Percentiles rank a stretch among this genome's conserved stretches.
Evolutionary conservation across 1,139 yeast genomes (phyloP).

Genomic region (Tardiomyces digboiensis): DNA sequence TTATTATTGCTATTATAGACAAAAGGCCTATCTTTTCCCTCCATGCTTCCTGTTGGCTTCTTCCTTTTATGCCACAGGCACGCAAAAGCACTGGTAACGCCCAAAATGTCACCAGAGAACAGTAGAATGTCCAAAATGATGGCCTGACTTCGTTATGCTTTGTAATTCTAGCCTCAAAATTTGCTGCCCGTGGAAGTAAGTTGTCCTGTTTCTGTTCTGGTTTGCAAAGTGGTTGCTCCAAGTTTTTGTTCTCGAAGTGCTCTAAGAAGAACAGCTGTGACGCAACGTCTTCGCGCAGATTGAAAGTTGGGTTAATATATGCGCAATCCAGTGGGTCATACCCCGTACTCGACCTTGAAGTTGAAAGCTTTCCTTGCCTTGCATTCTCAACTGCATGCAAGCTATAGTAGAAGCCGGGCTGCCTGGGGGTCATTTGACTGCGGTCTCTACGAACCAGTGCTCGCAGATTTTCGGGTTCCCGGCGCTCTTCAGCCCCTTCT

Average conservation of each 20-base stretch:
- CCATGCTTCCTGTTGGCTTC: slow-evolving; percentile 83
- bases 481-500: no score
- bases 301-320: not conserved
- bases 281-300: not conserved
- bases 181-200: no score
- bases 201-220: no score
- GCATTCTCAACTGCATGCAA: slow-evolving; percentile 51
- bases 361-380: slow-evolving; percentile 45
- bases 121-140: slow-evolving; percentile 68
- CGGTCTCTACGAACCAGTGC: slow-evolving; percentile 67
- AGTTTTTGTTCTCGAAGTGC: not conserved
- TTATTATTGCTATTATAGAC: slow-evolving; percentile 56
- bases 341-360: slow-evolving; percentile 36
- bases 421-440: slow-evolving; percentile 44
- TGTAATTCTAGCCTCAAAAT: no score
- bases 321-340: slow-evolving; percentile 1
- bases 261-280: not conserved
- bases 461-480: no score
- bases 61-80: slow-evolving; percentile 54
- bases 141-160: no score
- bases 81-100: slow-evolving; percentile 79
- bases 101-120: slow-evolving; percentile 70
- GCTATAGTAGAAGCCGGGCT: slow-evolving; percentile 61
- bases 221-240: not conserved
- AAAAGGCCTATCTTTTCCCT: slow-evolving; percentile 79